These are phyloP conservation scores for Russula abietina DNA, from an alignment of 768 basidiomycete species.

Conservation along the genomic window DNA sequence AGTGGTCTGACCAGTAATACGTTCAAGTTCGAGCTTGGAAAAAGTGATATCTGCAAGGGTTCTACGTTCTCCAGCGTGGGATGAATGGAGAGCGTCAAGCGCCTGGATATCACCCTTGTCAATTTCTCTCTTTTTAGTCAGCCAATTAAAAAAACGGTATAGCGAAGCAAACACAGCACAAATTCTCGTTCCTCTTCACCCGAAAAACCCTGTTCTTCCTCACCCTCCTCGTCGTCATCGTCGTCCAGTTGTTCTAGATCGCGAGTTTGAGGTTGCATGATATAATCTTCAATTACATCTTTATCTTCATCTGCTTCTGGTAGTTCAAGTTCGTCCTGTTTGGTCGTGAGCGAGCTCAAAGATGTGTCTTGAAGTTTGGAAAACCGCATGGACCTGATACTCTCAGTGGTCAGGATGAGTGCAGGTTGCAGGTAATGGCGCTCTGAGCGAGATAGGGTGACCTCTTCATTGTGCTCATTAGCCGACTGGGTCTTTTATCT, in stretches of 20 bases:
- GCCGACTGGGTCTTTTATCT: slow-evolving; percentile 55
- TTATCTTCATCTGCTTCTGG: slow-evolving; percentile 30
- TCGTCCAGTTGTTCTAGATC: slow-evolving; percentile 37
- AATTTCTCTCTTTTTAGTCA: slow-evolving; percentile 43
- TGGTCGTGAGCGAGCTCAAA: slow-evolving; percentile 90
- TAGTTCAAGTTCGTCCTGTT: slow-evolving; percentile 76
- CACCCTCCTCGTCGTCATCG: slow-evolving; percentile 52
- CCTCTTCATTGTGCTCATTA: slow-evolving; percentile 33
- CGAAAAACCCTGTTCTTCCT: slow-evolving; percentile 41
- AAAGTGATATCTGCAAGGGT: slow-evolving; percentile 98
- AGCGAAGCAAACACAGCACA: slow-evolving; percentile 31
- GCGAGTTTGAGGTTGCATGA: slow-evolving; percentile 27
- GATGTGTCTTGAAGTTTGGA: slow-evolving; percentile 77
- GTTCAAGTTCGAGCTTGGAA: slow-evolving; percentile 83
- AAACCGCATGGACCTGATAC: no score
- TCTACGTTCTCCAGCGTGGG: slow-evolving; percentile 66
- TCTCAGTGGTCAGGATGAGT: no score
- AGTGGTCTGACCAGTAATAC: slow-evolving; percentile 44
- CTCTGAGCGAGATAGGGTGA: not conserved
- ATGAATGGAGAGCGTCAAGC: slow-evolving; percentile 73
- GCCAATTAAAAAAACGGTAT: not conserved
- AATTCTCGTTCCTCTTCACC: slow-evolving; percentile 45
- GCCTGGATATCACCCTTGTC: slow-evolving; percentile 85
- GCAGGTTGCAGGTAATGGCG: no score
- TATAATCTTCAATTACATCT: slow-evolving; percentile 29